phyloP scores from a whole-genome alignment of 2,329 filamentous ascomycete genomes.

The Fusarium tricinctum region DNA sequence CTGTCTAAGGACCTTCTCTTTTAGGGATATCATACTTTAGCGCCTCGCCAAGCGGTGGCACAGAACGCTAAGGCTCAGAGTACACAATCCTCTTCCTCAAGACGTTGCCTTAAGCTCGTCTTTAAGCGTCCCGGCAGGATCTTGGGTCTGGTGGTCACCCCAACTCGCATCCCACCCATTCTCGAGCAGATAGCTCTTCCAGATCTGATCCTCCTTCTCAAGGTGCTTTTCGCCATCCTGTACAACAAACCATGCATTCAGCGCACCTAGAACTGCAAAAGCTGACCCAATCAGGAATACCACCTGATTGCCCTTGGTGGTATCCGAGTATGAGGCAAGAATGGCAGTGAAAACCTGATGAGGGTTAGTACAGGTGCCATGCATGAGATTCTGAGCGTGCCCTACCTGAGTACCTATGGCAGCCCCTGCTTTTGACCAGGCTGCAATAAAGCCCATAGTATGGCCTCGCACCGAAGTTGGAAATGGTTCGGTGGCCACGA shows the following conservation, averaged over 20 bases:
- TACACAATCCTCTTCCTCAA: background rate
- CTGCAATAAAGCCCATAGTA: conserved; percentile 1
- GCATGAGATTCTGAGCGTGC: fast-evolving
- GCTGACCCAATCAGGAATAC: conserved; percentile 1
- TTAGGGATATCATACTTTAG: no score
- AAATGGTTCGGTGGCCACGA: conserved; percentile 15
- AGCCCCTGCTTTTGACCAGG: conserved; percentile 17
- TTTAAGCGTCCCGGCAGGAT: background rate
- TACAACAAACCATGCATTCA: conserved; percentile 15
- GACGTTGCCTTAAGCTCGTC: background rate
- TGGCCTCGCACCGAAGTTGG: conserved; percentile 15
- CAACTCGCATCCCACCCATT: conserved; percentile 10
- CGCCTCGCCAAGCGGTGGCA: no score
- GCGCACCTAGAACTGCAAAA: background rate
- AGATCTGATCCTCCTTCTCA: conserved; percentile 16
- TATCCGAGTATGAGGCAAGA: conserved; percentile 2
- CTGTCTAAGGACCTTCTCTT: no score
- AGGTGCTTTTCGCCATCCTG: conserved; percentile 11
- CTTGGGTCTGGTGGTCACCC: conserved; percentile 11
- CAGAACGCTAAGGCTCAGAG: no score
- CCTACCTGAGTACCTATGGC: conserved; percentile 14
- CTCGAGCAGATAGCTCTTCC: background rate
- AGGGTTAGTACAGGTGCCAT: background rate
- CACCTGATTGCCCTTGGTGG: conserved; percentile 10
- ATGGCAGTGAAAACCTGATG: conserved; percentile 1